Evolutionary conservation across 345 rosid genomes (phyloP), one percentile per base, ranked within the genome.

Genomic region (Brassica carinata): DNA sequence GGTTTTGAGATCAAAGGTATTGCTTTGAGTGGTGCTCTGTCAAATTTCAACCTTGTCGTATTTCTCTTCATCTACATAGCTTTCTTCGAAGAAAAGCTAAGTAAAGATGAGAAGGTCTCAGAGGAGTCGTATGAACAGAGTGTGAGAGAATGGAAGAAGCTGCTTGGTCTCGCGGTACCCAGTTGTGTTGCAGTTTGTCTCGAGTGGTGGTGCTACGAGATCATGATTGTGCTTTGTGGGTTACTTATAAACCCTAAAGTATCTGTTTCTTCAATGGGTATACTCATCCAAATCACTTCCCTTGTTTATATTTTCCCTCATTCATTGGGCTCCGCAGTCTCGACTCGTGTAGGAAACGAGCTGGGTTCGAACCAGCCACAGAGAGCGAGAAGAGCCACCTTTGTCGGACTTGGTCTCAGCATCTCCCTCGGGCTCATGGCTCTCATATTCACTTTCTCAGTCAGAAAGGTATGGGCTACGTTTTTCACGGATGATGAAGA

Each of bases 11-110:
- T 87, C 26, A 84, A 80, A 79, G 98, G 97, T 1, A 84, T 91
- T 14, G 98, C 98, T 18, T 83, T 94, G 2, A 85, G 95, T 51
- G 93, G 89, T 61, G 94, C 88, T 0, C 82, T 87, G 83, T 92
- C 98, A 3, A 88, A 92, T 72, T 85, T 90, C 86, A 92, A 84
- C 65, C 88, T 92, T 2, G 91, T 92, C 19, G 19, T 19, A 5
- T 53, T 53, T 53, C 59, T 53, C 59, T 53, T 53, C 59, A 53
- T 53, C 19, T 53, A 53, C 59, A 53, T 53, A 5, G 8, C 8
- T 53, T 53, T 53, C 19, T 53, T 53, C 23, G 59, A 53, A 15
- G 59, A 53, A 15, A 53, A 53, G 2, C 19, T n/a, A n/a, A 53
- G 3, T 5, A 5, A 53, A 15, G 19, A 53, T 15, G 19, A 53